phyloP scores from a whole-genome alignment of 1,284 basidiomycete species.

The Ceratobasidium sp. region DNA sequence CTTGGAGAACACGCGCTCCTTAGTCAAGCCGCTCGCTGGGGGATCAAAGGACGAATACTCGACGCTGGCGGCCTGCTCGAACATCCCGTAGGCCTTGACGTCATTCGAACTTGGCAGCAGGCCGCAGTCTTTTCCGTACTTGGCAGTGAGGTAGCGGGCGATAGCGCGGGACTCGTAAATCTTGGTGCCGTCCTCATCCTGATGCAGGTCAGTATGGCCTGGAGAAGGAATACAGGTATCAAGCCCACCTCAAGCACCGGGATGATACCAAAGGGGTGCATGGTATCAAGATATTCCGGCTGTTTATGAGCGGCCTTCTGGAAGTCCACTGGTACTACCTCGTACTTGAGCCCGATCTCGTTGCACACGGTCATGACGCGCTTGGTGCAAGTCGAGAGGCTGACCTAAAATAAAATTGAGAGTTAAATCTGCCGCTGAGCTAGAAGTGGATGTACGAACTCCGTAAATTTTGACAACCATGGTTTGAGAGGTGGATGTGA shows the following conservation, averaged over 20 bases:
- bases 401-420: neutral
- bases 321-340: conserved; percentile 9
- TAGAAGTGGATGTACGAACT: neutral
- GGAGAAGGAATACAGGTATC: neutral
- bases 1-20: conserved; percentile 30
- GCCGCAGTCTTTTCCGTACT: conserved; percentile 49
- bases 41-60: conserved; percentile 57
- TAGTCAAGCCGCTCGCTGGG: conserved; percentile 46
- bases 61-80: conserved; percentile 55
- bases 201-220: neutral
- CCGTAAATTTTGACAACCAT: conserved; percentile 25
- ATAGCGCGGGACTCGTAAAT: conserved; percentile 56
- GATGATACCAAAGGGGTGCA: conserved; percentile 48
- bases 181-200: conserved; percentile 39
- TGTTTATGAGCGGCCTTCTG: conserved; percentile 42
- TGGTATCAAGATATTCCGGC: conserved; percentile 31
- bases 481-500: neutral
- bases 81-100: conserved; percentile 52
- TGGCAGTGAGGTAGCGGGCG: conserved; percentile 51
- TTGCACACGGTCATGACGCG: conserved; percentile 43
- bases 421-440: neutral
- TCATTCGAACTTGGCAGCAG: conserved; percentile 48
- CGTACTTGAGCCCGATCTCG: conserved; percentile 40
- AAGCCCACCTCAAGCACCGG: conserved; percentile 43
- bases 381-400: conserved; percentile 43